These are phyloP conservation scores for Tricholoma sp. DNA, from an alignment of 768 basidiomycete genomes.

Conservation along the genomic window DNA sequence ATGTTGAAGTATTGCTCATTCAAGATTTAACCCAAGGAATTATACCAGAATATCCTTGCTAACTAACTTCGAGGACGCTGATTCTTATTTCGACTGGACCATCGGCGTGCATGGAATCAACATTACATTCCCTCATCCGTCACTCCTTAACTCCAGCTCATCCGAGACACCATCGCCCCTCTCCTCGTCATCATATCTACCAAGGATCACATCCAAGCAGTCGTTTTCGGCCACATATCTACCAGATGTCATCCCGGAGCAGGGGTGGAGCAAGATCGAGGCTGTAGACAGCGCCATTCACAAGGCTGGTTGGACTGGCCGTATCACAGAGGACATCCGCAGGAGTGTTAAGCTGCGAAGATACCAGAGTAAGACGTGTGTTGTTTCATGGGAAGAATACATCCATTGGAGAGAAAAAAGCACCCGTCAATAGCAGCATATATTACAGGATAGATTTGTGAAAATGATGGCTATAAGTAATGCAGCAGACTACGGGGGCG, in stretches of 20 bases:
- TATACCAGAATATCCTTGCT: conserved; percentile 76
- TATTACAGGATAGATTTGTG: neutral
- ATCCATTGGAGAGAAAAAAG: conserved; percentile 58
- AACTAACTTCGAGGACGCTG: conserved; percentile 85
- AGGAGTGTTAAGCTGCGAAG: conserved; percentile 70
- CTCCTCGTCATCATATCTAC: conserved; percentile 60
- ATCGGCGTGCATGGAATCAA: conserved; percentile 90
- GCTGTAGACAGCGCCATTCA: conserved; percentile 87
- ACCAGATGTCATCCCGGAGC: conserved; percentile 87
- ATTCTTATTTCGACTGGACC: conserved; percentile 89
- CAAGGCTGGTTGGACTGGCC: conserved; percentile 88
- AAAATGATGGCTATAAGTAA: neutral
- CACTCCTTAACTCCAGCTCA: conserved; percentile 43
- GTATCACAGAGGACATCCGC: conserved; percentile 77
- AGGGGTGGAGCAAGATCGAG: conserved; percentile 91
- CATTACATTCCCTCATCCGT: conserved; percentile 81
- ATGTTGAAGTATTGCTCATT: conserved; percentile 25
- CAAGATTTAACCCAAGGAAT: neutral
- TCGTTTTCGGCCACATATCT: conserved; percentile 85
- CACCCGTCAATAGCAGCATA: neutral
- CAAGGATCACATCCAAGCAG: conserved; percentile 47
- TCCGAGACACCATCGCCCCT: conserved; percentile 67
- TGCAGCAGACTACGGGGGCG: neutral
- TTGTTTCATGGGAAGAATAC: conserved; percentile 73
- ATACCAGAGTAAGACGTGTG: conserved; percentile 73